phyloP scores from a whole-genome alignment of 1,139 yeast species.

The Yamadazyma pseudoaaseri region DNA sequence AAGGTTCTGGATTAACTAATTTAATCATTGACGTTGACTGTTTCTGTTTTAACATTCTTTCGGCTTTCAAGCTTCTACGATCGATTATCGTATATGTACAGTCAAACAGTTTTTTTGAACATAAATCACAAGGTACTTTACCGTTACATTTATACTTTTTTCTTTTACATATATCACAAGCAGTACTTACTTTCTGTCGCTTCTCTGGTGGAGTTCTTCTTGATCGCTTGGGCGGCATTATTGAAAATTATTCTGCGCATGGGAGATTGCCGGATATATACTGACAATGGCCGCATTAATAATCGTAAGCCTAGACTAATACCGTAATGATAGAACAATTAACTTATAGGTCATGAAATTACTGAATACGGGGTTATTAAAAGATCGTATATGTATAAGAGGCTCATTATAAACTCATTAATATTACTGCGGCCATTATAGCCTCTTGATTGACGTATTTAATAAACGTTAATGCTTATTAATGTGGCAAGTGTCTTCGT shows the following conservation, averaged over 20 bases:
- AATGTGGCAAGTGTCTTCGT: too few relatives aligned
- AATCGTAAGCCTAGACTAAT: too few relatives aligned
- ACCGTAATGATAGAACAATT: too few relatives aligned
- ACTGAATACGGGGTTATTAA: too few relatives aligned
- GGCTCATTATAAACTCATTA: too few relatives aligned
- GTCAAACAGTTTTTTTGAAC: conserved; percentile 22
- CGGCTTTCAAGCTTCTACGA: conserved; percentile 27
- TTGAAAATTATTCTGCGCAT: not conserved
- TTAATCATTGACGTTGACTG: not conserved
- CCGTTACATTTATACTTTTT: conserved; percentile 37
- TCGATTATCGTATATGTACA: conserved; percentile 28
- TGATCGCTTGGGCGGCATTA: conserved; percentile 12
- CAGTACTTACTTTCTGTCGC: conserved; percentile 35
- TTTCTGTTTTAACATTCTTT: conserved; percentile 18
- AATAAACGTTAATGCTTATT: too few relatives aligned
- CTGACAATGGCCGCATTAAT: too few relatives aligned
- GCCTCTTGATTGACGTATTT: too few relatives aligned
- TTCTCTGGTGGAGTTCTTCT: conserved; percentile 22
- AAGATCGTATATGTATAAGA: too few relatives aligned
- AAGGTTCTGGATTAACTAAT: not conserved
- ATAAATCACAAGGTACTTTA: conserved; percentile 25
- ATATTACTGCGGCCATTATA: too few relatives aligned
- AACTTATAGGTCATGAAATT: too few relatives aligned
- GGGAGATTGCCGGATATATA: not conserved
- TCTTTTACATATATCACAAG: conserved; percentile 40